A percentile compares a stretch with the other conserved stretches of the same genome.
Evolutionary conservation across 176 grass and related monocot species (phyloP).

Genomic region (Elymus sibiricus): DNA sequence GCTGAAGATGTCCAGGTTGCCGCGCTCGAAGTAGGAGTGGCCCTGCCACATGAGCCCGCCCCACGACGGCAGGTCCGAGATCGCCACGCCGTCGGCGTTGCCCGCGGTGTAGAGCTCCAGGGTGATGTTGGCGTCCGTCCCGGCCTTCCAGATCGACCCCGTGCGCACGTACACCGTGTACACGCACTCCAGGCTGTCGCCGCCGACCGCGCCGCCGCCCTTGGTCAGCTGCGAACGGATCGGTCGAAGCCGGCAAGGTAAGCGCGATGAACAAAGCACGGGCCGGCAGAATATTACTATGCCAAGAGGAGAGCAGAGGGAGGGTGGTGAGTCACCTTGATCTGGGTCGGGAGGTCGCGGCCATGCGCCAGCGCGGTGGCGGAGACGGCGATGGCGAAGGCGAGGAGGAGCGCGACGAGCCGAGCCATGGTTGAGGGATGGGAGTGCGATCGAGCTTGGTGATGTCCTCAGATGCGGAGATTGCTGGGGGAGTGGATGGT

Average conservation of each 20-base stretch:
- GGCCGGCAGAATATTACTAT: no score
- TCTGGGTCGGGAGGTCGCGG: background rate
- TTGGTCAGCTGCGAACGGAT: conserved; percentile 19
- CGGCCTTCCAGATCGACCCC: conserved; percentile 76
- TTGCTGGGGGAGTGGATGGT: background rate
- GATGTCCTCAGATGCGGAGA: no score
- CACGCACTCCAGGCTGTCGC: conserved; percentile 59
- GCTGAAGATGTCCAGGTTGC: conserved; percentile 98
- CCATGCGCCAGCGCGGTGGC: background rate
- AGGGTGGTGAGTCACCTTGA: conserved; percentile 2
- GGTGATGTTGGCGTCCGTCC: conserved; percentile 78
- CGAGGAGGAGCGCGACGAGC: conserved; percentile 19
- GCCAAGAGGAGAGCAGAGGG: background rate
- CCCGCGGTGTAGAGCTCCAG: conserved; percentile 46
- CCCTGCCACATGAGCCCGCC: conserved; percentile 60
- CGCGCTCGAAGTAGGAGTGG: conserved; percentile 90
- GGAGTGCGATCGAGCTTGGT: no score
- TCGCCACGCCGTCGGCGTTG: conserved; percentile 39
- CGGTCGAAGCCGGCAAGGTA: background rate
- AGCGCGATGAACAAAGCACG: background rate
- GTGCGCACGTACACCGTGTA: conserved; percentile 91
- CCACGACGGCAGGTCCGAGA: conserved; percentile 70
- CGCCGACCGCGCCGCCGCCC: background rate
- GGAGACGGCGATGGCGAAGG: conserved; percentile 17
- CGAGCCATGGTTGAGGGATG: conserved; percentile 28